Conservation (phyloP, 2,329 filamentous ascomycete genomes). For the Zalaria sp. region DNA sequence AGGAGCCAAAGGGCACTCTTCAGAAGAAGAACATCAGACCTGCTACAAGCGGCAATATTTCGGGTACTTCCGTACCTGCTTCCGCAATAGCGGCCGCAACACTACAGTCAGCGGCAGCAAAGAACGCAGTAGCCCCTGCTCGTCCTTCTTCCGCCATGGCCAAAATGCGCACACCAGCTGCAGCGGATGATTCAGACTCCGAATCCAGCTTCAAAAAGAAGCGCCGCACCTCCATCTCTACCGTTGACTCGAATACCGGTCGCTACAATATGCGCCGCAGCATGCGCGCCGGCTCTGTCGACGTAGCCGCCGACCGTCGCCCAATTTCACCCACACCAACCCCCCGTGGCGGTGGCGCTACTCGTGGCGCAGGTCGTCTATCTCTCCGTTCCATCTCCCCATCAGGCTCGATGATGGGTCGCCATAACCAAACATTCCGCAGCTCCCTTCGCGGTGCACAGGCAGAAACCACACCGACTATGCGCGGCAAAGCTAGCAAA, state of each 20-base stretch:
- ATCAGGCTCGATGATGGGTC: constrained; percentile 36
- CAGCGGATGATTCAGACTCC: constrained; percentile 29
- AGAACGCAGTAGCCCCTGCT: not conserved
- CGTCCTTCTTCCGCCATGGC: not conserved
- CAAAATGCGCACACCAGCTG: constrained; percentile 5
- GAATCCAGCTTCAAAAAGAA: constrained; percentile 61
- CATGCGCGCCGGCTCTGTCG: constrained; percentile 45
- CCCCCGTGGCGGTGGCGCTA: constrained; percentile 6
- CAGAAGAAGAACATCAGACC: constrained; percentile 22
- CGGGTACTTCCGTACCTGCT: not conserved
- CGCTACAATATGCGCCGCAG: constrained; percentile 53
- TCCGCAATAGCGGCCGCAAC: constrained; percentile 9
- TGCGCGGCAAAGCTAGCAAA: constrained; percentile 9
- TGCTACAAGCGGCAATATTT: constrained; percentile 2
- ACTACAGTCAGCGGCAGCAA: constrained; percentile 10
- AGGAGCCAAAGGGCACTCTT: constrained; percentile 18
- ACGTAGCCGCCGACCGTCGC: constrained; percentile 23
- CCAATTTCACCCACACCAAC: constrained; percentile 27
- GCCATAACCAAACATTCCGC: constrained; percentile 13
- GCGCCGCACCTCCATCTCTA: constrained; percentile 20
- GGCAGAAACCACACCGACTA: constrained; percentile 10
- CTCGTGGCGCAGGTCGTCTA: constrained; percentile 38
- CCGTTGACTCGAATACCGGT: constrained; percentile 24
- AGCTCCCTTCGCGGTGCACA: constrained; percentile 13
- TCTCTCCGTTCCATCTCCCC: constrained; percentile 61